Conservation (phyloP, 495 filamentous ascomycete genomes). For the Talaromyces borbonicus region DNA sequence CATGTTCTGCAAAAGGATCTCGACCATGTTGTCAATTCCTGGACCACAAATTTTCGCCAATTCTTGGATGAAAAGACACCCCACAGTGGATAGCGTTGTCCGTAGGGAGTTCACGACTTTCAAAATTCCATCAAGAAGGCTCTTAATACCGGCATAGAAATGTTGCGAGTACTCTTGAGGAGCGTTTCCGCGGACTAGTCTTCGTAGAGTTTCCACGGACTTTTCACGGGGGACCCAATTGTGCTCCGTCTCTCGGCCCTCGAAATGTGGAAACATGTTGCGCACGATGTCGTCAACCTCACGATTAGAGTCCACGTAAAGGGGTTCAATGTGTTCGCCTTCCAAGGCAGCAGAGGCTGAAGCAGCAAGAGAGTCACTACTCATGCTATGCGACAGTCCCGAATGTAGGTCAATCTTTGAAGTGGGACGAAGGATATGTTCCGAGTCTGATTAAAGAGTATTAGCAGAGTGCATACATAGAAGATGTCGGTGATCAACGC, state of each 20-base stretch:
- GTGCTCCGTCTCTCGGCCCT: slow-evolving; percentile 79
- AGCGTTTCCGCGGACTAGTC: slow-evolving; percentile 74
- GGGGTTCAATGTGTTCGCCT: slow-evolving; percentile 63
- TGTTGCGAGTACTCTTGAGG: slow-evolving; percentile 61
- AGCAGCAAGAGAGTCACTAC: slow-evolving; percentile 8
- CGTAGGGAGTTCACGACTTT: slow-evolving; percentile 79
- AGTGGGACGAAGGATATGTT: background rate
- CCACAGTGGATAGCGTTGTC: slow-evolving; percentile 80
- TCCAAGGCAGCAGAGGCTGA: slow-evolving; percentile 12
- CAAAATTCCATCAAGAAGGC: slow-evolving; percentile 76
- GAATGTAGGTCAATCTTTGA: slow-evolving; percentile 3
- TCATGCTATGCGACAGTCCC: slow-evolving; percentile 10
- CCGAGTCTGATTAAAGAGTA: slow-evolving; percentile 1
- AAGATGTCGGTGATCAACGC: background rate
- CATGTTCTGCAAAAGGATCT: slow-evolving; percentile 79
- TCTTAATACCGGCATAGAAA: slow-evolving; percentile 60
- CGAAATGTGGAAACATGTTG: slow-evolving; percentile 71
- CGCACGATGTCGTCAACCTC: slow-evolving; percentile 78
- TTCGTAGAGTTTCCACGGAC: slow-evolving; percentile 61
- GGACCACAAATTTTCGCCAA: slow-evolving; percentile 66
- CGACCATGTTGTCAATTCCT: slow-evolving; percentile 78
- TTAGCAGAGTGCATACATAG: background rate
- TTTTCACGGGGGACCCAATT: slow-evolving; percentile 88
- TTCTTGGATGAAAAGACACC: slow-evolving; percentile 78
- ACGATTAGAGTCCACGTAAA: slow-evolving; percentile 67